phyloP scores from a whole-genome alignment of 2,329 filamentous ascomycete genomes.

The Alternaria alternata region DNA sequence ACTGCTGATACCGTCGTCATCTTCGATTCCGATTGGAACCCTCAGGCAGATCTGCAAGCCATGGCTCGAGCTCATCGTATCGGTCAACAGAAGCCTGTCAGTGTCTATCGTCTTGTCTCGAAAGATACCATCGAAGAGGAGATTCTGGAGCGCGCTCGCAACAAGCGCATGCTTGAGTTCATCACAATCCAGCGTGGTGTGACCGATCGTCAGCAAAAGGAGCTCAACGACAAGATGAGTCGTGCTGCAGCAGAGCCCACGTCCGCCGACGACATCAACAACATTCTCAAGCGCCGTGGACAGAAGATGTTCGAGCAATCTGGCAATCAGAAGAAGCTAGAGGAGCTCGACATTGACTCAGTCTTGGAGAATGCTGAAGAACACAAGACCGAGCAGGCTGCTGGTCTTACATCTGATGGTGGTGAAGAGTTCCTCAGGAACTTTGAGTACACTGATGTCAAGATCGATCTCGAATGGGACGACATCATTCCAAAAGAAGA shows the following conservation, averaged over 20 bases:
- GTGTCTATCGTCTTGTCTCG: constrained; percentile 93
- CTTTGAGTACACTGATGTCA: constrained; percentile 95
- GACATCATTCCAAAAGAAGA: constrained; percentile 97
- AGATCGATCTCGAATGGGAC: constrained; percentile 96
- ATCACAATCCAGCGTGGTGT: constrained; percentile 97
- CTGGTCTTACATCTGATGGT: constrained; percentile 92
- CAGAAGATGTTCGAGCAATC: constrained; percentile 99
- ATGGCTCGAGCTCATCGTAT: constrained; percentile 99
- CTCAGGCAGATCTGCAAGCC: constrained; percentile 95
- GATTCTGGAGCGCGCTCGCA: constrained; percentile 92
- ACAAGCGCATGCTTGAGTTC: constrained; percentile 97
- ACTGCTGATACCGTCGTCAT: constrained; percentile 97
- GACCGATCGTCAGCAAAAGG: constrained; percentile 89
- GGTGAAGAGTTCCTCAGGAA: constrained; percentile 93
- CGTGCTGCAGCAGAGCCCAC: constrained; percentile 79
- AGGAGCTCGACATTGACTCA: constrained; percentile 96
- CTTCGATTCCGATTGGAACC: constrained; percentile 99
- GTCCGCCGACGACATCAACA: constrained; percentile 92
- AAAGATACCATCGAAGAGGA: constrained; percentile 99
- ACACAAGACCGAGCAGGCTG: constrained; percentile 93
- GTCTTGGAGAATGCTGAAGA: constrained; percentile 97
- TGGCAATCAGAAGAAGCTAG: constrained; percentile 93
- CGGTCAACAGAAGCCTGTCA: constrained; percentile 94
- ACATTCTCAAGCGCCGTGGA: constrained; percentile 95
- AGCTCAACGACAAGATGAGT: constrained; percentile 73